Evolutionary conservation across 1,284 basidiomycete genomes (phyloP), one percentile per base, ranked within the genome.

Genomic region (Ceratobasidium sp.): DNA sequence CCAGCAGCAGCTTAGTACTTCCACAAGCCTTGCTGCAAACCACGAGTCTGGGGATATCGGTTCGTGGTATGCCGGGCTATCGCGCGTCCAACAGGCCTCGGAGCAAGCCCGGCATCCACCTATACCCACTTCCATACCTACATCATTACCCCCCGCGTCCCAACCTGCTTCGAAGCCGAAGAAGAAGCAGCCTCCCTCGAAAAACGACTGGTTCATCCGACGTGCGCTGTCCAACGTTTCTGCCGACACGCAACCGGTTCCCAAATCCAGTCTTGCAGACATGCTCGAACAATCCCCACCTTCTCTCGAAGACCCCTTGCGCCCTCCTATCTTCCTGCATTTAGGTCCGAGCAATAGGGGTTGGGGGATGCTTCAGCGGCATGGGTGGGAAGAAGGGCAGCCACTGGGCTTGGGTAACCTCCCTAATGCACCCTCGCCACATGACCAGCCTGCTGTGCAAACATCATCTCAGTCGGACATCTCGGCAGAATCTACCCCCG

Each of bases 321-420:
- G 50, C 35, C 74, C 74, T 11, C 74, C 74, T n/a, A 61, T 73
- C 30, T 75, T 55, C 32, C 63, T 72, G 23, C 57, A 63, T 21
- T 32, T 75, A 26, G 73, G 73, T n/a, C 74, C 74, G 23, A 63
- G 32, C 6, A 75, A 75, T 63, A 44, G 61, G 59, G 74, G 74
- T 8, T 75, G 73, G 61, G 67, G 72, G 2, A 71, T 75, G 50
- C 61, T 75, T 14, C 59, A 71, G 26, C 61, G 69, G 8, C 59
- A 72, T 32, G 74, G 74, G n/a, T 75, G 74, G 74, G 62, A 63
- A 59, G 74, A 75, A 47, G 74, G 74, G 14, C 57, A 73, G 43
- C 58, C 72, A 28, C 35, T 75, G 11, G 74, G 74, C 26, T 26
- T 72, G 21, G 59, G 69, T 18, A 23, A 8, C 21, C 32, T 43